phyloP scores from a whole-genome alignment of 2,329 filamentous ascomycete genomes.

The Rhinocladiella similis region DNA sequence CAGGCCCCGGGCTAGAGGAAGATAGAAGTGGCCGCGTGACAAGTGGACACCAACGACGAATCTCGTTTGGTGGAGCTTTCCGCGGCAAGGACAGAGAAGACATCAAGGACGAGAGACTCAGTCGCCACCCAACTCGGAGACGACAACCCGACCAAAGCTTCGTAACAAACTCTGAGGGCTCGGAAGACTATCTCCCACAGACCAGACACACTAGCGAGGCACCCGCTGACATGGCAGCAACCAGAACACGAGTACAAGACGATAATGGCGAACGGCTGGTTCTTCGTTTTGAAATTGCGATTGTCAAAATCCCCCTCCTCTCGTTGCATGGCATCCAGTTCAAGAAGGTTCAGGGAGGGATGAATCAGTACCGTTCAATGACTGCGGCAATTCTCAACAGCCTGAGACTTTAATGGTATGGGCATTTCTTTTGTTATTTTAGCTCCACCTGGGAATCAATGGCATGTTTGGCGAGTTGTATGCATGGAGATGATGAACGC shows the following conservation, averaged over 20 bases:
- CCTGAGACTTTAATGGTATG: conserved; percentile 64
- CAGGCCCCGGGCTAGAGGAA: conserved; percentile 35
- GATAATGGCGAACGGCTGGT: conserved; percentile 83
- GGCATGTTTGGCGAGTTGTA: neutral
- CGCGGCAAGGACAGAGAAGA: conserved; percentile 70
- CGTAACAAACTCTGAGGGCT: conserved; percentile 80
- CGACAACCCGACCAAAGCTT: conserved; percentile 67
- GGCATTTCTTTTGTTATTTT: neutral
- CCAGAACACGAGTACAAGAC: conserved; percentile 85
- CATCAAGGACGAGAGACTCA: conserved; percentile 56
- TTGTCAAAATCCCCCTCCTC: conserved; percentile 94
- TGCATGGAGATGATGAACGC: neutral
- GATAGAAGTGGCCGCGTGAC: conserved; percentile 46
- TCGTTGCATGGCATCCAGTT: conserved; percentile 95
- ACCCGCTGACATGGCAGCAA: conserved; percentile 73
- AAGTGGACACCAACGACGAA: conserved; percentile 69
- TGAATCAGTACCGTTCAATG: conserved; percentile 99
- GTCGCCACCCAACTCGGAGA: conserved; percentile 46
- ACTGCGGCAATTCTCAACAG: conserved; percentile 91
- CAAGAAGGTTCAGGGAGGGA: conserved; percentile 92
- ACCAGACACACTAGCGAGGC: conserved; percentile 48
- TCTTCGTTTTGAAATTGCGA: conserved; percentile 90
- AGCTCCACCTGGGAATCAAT: neutral
- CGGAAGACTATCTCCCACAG: conserved; percentile 67
- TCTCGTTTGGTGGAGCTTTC: conserved; percentile 74